These are phyloP conservation scores for Tuber aestivum DNA, from an alignment of 495 filamentous ascomycete species.

Conservation along the genomic window DNA sequence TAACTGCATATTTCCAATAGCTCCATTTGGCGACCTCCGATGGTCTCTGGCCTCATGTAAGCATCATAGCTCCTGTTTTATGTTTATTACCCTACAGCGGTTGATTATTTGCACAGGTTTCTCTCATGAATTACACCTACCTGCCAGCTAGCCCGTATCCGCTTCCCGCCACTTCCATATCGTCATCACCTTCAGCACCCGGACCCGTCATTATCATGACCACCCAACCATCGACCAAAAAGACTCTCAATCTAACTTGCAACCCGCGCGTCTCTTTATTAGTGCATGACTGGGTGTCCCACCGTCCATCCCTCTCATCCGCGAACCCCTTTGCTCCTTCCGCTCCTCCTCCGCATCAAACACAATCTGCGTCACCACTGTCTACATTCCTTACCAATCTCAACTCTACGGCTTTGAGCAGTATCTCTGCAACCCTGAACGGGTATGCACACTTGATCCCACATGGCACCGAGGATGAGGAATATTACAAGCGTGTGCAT, in stretches of 20 bases:
- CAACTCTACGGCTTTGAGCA: conserved; percentile 79
- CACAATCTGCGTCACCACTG: conserved; percentile 59
- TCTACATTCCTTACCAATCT: conserved; percentile 78
- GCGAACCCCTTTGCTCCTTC: conserved; percentile 46
- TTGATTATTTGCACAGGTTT: conserved; percentile 57
- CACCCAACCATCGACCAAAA: conserved; percentile 78
- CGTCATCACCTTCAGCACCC: conserved; percentile 8
- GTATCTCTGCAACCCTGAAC: conserved; percentile 89
- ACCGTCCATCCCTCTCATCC: conserved; percentile 71
- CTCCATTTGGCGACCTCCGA: conserved; percentile 90
- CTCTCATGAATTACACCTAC: conserved; percentile 99
- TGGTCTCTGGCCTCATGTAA: conserved; percentile 74
- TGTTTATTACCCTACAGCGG: background rate
- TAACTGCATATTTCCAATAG: conserved; percentile 46
- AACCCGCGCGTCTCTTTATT: conserved; percentile 92
- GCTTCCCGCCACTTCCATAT: conserved; percentile 52
- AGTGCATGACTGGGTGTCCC: conserved; percentile 97
- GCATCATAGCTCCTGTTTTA: background rate
- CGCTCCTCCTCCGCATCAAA: conserved; percentile 47
- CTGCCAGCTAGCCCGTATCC: conserved; percentile 75
- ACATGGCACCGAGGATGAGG: conserved; percentile 68
- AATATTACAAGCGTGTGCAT: conserved; percentile 72
- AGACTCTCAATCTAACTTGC: conserved; percentile 74
- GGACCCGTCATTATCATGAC: conserved; percentile 75
- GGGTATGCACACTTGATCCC: conserved; percentile 69